Evolutionary conservation across 1,284 basidiomycete species (phyloP).

Genomic region (Tilletia setariae): DNA sequence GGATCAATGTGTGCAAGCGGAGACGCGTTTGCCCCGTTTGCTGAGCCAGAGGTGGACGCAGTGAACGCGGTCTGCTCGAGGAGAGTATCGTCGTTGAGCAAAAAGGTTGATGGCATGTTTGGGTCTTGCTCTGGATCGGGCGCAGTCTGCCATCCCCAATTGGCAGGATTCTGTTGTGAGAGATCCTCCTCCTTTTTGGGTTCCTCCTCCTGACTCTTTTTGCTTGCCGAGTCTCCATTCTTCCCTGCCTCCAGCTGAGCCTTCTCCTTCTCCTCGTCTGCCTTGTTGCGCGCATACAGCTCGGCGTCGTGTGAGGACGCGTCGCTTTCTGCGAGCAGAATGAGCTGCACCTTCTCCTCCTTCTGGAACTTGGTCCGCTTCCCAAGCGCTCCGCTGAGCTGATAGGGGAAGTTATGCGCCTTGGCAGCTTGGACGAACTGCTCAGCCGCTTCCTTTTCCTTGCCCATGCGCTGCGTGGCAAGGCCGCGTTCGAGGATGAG

Average conservation of each 20-base stretch:
- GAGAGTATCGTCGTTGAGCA: constrained; percentile 91
- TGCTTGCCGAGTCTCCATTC: constrained; percentile 21
- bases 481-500: constrained; percentile 77
- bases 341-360: constrained; percentile 78
- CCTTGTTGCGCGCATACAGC: constrained; percentile 52
- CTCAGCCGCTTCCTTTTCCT: constrained; percentile 72
- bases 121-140: constrained; percentile 38
- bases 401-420: constrained; percentile 76
- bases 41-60: constrained; percentile 60
- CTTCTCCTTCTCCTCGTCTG: constrained; percentile 35
- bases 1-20: constrained; percentile 67
- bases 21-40: constrained; percentile 38
- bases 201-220: constrained; percentile 26
- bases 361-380: constrained; percentile 93
- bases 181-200: not conserved
- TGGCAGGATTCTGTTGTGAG: constrained; percentile 15
- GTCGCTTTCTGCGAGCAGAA: constrained; percentile 81
- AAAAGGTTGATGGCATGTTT: constrained; percentile 69
- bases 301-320: constrained; percentile 28
- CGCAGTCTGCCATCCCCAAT: constrained; percentile 32
- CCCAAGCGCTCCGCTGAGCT: constrained; percentile 87
- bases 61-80: constrained; percentile 92
- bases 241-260: no score
- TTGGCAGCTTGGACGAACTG: constrained; percentile 75
- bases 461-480: constrained; percentile 66